Base-by-base conservation (phyloP, 345 rosid genomes). In the Sisymbrium irio region DNA sequence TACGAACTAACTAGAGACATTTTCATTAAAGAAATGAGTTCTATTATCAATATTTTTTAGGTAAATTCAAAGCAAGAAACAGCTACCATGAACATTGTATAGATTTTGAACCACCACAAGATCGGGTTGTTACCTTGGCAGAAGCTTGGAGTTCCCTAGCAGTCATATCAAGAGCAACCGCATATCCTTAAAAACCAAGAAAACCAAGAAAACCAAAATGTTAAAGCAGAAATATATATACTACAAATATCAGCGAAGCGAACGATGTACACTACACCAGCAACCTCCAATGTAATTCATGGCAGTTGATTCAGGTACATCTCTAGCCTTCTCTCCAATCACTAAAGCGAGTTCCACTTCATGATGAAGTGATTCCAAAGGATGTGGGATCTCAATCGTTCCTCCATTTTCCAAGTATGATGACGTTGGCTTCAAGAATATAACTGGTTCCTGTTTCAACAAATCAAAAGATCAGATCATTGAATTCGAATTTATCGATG, bases 141-240 rank as follows among this genome's bases (percentile, higher is more conserved):
- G 86, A 56, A 77, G 92, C 82, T 77, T 95, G 97, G 71, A 92
- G 87, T 67, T 95, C 98, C 77, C 94, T 88, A 15, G 98, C 97
- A 81, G 97, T 90, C 97, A 92, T 95, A 80, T 92, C 99, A 83
- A 95, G 77, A 10, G 91, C 99, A 81, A 95, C 80, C n/a, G 99
- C 97, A 84, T 95, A 95, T 8, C 98, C 99, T 77, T 47, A 0
- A 20, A 37, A 70, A 6, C 22, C 50, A 39, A 7, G 11, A 18
- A 27, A 67, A 27, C n/a, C 0, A 19, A 11, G n/a, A n/a, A n/a
- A n/a, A n/a, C n/a, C n/a, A 45, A 15, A 33, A 35, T 33, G 32
- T 25, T n/a, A n/a, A 55, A 28, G 22, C 2, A 58, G 25, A 30
- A 47, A 11, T 30, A 36, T 37, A 30, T 27, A 64, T 2, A 33